Evolutionary conservation across 768 basidiomycete genomes (phyloP).

Genomic region (Mycena kentingensis): DNA sequence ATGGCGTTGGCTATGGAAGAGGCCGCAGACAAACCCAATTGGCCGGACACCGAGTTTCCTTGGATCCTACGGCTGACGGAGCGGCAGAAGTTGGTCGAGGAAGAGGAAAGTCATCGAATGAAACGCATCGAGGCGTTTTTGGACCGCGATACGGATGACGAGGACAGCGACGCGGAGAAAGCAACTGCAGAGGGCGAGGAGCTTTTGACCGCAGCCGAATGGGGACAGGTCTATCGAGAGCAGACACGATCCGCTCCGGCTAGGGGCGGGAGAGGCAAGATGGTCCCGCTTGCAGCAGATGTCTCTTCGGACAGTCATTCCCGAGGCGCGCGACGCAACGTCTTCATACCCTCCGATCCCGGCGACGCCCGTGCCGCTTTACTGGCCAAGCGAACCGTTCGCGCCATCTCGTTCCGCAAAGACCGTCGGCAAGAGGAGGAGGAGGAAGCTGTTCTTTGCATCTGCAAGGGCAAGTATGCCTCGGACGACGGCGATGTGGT

Average conservation of each 20-base stretch:
- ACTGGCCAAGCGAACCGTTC: constrained; percentile 69
- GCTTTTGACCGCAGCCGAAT: constrained; percentile 31
- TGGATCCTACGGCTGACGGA: constrained; percentile 69
- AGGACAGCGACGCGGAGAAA: constrained; percentile 32
- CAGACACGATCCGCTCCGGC: constrained; percentile 32
- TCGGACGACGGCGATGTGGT: constrained; percentile 64
- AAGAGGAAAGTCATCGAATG: constrained; percentile 61
- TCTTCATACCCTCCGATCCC: constrained; percentile 63
- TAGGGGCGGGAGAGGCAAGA: constrained; percentile 58
- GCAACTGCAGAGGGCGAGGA: constrained; percentile 32
- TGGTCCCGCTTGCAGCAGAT: constrained; percentile 53
- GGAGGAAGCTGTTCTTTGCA: constrained; percentile 60
- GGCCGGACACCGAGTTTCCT: constrained; percentile 79
- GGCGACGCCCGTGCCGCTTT: constrained; percentile 77
- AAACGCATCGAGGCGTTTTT: constrained; percentile 71
- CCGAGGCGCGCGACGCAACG: constrained; percentile 29
- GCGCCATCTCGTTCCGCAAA: constrained; percentile 58
- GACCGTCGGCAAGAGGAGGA: constrained; percentile 40
- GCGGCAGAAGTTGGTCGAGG: constrained; percentile 50
- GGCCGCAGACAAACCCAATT: constrained; percentile 59
- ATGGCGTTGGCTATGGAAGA: constrained; percentile 31
- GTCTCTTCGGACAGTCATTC: constrained; percentile 30
- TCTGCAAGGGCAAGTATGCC: constrained; percentile 68
- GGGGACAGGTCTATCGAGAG: constrained; percentile 33
- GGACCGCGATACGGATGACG: constrained; percentile 70